A percentile compares a stretch with the other conserved stretches of the same genome.
Conservation (phyloP, 2,329 filamentous ascomycete genomes). For the Penicillium sp. region DNA sequence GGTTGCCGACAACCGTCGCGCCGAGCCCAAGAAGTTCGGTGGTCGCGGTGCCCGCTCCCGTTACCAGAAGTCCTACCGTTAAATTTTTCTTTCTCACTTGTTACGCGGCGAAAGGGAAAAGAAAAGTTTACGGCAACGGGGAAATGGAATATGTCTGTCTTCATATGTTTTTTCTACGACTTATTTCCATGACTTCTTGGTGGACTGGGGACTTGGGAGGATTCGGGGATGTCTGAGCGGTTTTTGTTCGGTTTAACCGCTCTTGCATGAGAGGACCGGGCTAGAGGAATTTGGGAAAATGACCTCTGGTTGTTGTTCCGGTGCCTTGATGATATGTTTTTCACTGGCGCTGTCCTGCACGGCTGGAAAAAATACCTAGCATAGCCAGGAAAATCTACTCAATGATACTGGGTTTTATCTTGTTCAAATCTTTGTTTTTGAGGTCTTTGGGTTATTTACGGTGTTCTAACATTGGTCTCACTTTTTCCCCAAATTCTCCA, state of each 20-base stretch:
- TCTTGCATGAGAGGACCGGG: constrained; percentile 20
- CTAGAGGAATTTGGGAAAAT: constrained; percentile 17
- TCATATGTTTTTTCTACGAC: constrained; percentile 21
- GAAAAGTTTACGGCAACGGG: constrained; percentile 45
- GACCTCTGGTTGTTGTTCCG: constrained; percentile 22
- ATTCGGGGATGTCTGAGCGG: constrained; percentile 21
- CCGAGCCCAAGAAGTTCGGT: constrained; percentile 94
- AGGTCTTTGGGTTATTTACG: neutral
- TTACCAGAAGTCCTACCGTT: constrained; percentile 99
- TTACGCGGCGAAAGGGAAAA: constrained; percentile 50
- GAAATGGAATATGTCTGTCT: constrained; percentile 23
- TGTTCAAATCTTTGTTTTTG: constrained; percentile 19
- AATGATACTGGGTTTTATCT: constrained; percentile 31
- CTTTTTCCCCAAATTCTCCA: neutral
- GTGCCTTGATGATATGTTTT: constrained; percentile 26
- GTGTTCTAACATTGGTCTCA: constrained; percentile 1
- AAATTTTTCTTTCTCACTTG: constrained; percentile 46
- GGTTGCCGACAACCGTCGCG: constrained; percentile 97
- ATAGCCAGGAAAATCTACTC: constrained; percentile 36
- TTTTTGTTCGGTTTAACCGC: constrained; percentile 15
- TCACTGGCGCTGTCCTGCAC: constrained; percentile 26
- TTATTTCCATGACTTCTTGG: constrained; percentile 27
- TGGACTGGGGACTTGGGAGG: constrained; percentile 25
- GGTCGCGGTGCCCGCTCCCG: constrained; percentile 87
- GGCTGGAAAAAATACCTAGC: constrained; percentile 31